A percentile compares a stretch with the other conserved stretches of the same genome.
phyloP scores from a whole-genome alignment of 768 basidiomycete species.

The Agrocybe chaxingu region DNA sequence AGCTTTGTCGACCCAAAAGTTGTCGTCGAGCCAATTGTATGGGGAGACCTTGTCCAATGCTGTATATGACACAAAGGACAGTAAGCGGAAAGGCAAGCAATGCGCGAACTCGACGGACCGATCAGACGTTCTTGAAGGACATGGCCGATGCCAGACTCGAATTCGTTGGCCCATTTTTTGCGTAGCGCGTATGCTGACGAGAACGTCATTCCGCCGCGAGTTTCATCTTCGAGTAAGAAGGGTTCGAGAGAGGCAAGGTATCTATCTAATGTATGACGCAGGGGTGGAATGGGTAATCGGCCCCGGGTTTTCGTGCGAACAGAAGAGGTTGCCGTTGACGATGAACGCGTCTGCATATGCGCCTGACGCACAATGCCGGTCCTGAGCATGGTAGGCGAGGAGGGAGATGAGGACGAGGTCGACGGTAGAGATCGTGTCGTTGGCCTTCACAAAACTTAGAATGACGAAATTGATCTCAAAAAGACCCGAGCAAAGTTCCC shows the following conservation, averaged over 20 bases:
- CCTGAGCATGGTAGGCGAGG: slow-evolving; percentile 21
- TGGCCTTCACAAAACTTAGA: neutral
- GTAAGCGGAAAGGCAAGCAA: slow-evolving; percentile 15
- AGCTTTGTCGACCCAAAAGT: slow-evolving; percentile 84
- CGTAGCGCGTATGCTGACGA: slow-evolving; percentile 51
- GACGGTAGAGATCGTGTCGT: slow-evolving; percentile 8
- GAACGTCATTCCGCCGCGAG: slow-evolving; percentile 50
- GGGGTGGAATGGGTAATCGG: slow-evolving; percentile 79
- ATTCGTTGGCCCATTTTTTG: slow-evolving; percentile 61
- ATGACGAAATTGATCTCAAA: neutral
- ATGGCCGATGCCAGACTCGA: slow-evolving; percentile 66
- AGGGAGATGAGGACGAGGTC: neutral
- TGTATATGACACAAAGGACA: slow-evolving; percentile 21
- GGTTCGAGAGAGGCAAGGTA: slow-evolving; percentile 82
- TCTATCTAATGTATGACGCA: slow-evolving; percentile 68
- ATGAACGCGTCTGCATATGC: slow-evolving; percentile 17
- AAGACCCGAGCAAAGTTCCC: neutral
- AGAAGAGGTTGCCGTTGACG: slow-evolving; percentile 13
- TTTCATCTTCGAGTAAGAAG: slow-evolving; percentile 72
- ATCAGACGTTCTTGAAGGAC: slow-evolving; percentile 69
- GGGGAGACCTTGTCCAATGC: slow-evolving; percentile 83
- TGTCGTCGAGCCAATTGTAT: slow-evolving; percentile 92
- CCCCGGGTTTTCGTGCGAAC: slow-evolving; percentile 39
- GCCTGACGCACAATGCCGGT: slow-evolving; percentile 14
- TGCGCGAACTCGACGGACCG: slow-evolving; percentile 40